Evolutionary conservation across 768 basidiomycete genomes (phyloP).

Genomic region (Xerocomellus amylosporus): DNA sequence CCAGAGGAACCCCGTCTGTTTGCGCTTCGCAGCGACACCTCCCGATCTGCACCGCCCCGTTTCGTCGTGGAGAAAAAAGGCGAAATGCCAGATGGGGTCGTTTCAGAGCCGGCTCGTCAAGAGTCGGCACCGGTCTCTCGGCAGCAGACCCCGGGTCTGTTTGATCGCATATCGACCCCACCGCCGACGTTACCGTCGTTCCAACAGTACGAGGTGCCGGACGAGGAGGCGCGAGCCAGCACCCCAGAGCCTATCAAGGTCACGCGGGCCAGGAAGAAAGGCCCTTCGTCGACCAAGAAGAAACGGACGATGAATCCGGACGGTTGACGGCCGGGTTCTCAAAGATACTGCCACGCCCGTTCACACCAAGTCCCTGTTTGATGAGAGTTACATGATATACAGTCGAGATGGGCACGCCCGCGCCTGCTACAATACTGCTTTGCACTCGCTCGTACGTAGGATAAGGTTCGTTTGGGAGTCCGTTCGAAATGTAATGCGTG

Average conservation of each 20-base stretch:
- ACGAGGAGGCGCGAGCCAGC: conserved; percentile 46
- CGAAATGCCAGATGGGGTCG: conserved; percentile 76
- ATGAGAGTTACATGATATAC: conserved; percentile 26
- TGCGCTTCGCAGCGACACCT: conserved; percentile 41
- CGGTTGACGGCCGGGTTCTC: conserved; percentile 8
- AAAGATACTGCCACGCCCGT: neutral
- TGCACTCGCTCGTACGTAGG: conserved; percentile 16
- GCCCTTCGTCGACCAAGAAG: conserved; percentile 52
- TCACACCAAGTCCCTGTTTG: conserved; percentile 4
- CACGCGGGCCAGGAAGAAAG: conserved; percentile 66
- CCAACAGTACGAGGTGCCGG: conserved; percentile 52
- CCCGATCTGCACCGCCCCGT: conserved; percentile 41
- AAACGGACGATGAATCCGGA: conserved; percentile 50
- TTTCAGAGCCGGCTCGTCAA: conserved; percentile 17
- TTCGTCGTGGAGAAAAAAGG: conserved; percentile 75
- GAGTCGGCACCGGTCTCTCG: conserved; percentile 29
- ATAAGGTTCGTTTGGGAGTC: conserved; percentile 18
- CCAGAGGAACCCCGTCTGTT: conserved; percentile 41
- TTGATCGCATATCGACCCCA: conserved; percentile 35
- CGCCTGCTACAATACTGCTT: conserved; percentile 16
- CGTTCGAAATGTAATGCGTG: conserved; percentile 18
- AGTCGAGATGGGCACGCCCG: conserved; percentile 17
- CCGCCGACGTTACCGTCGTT: conserved; percentile 40
- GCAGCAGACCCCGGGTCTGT: conserved; percentile 23
- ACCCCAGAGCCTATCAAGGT: conserved; percentile 75